Evolutionary conservation across 2,329 filamentous ascomycete species (phyloP).

Genomic region (Penicillium griseofulvum): DNA sequence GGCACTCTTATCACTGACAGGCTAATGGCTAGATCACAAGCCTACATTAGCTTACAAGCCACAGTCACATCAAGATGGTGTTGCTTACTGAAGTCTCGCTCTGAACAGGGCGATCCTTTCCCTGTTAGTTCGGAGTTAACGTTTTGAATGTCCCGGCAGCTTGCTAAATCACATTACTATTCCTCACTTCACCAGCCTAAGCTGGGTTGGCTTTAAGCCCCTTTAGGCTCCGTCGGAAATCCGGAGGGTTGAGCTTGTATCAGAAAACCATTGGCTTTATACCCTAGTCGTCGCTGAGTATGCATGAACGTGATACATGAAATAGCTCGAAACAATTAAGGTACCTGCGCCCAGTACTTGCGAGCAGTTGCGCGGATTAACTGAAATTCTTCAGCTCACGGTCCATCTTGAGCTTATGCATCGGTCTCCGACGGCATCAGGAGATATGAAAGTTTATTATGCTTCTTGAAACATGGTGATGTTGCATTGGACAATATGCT

Average conservation of each 20-base stretch:
- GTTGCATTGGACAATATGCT: background rate
- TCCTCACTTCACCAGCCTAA: background rate
- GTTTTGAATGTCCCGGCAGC: background rate
- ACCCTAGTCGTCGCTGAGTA: background rate
- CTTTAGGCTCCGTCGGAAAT: background rate
- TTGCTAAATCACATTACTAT: background rate
- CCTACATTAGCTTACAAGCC: background rate
- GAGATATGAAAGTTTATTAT: background rate
- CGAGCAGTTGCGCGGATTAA: background rate
- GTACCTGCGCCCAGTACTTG: background rate
- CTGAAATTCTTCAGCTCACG: background rate
- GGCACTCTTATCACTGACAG: background rate
- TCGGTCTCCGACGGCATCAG: slow-evolving; percentile 5
- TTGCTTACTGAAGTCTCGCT: background rate
- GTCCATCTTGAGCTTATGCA: background rate
- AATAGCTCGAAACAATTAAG: background rate
- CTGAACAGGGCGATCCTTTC: background rate
- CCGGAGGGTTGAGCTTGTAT: background rate
- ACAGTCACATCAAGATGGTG: background rate
- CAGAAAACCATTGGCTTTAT: background rate
- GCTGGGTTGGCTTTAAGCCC: background rate
- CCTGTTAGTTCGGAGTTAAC: background rate
- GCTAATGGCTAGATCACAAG: background rate
- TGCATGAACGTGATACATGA: no score
- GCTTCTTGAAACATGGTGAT: background rate